phyloP scores from a whole-genome alignment of 345 rosid species.

The Triadica sebifera region DNA sequence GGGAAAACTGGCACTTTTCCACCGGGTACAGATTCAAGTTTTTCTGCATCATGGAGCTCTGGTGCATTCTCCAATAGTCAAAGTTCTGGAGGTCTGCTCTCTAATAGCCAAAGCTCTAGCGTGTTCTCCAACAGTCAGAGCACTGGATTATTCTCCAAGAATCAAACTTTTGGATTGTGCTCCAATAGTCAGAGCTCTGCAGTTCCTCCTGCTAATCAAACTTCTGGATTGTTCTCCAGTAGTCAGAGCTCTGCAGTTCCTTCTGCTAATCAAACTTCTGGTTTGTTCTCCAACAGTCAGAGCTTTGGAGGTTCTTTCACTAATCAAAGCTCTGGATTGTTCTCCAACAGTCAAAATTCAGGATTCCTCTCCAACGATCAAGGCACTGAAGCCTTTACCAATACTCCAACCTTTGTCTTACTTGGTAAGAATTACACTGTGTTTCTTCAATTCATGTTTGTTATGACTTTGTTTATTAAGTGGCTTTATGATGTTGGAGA shows the following conservation, averaged over 20 bases:
- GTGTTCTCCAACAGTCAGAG: constrained; percentile 16
- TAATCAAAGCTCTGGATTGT: constrained; percentile 11
- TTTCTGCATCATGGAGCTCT: constrained; percentile 32
- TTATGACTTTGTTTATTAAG: neutral
- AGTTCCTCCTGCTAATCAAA: constrained; percentile 14
- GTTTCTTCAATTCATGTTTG: constrained; percentile 10
- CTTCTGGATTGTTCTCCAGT: constrained; percentile 9
- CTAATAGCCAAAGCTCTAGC: constrained; percentile 20
- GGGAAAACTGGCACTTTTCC: constrained; percentile 38
- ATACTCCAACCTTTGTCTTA: constrained; percentile 36
- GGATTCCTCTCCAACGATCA: constrained; percentile 12
- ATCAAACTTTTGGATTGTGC: constrained; percentile 21
- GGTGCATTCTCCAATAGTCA: constrained; percentile 28
- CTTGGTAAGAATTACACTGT: constrained; percentile 40
- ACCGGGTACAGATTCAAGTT: constrained; percentile 22
- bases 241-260: neutral
- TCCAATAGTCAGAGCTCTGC: constrained; percentile 16
- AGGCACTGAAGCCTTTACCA: constrained; percentile 25
- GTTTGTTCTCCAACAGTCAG: constrained; percentile 18
- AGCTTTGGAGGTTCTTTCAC: neutral
- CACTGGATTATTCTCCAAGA: constrained; percentile 21
- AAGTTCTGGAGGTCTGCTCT: constrained; percentile 21
- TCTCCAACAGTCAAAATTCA: constrained; percentile 6
- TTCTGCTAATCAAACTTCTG: constrained; percentile 9
- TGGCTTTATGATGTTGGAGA: constrained; percentile 9